Evolutionary conservation across 2,329 filamentous ascomycete genomes (phyloP).

Genomic region (Penicillium sp.): DNA sequence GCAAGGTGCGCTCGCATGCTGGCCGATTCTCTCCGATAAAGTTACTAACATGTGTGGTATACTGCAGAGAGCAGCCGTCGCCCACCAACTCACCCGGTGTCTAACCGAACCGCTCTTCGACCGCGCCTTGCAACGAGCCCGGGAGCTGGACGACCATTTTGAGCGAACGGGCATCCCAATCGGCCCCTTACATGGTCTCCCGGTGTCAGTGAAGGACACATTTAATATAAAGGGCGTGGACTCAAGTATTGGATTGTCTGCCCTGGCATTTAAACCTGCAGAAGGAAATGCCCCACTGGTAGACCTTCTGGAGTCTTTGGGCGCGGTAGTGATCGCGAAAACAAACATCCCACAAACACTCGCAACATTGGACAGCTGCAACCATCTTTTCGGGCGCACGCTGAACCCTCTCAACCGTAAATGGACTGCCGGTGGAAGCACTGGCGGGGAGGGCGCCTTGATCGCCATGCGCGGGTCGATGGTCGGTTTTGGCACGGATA

Average conservation of each 20-base stretch:
- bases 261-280: conserved; percentile 61
- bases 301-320: conserved; percentile 57
- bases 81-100: conserved; percentile 49
- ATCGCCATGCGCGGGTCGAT: conserved; percentile 59
- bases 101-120: conserved; percentile 56
- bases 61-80: conserved; percentile 38
- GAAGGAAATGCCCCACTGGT: conserved; percentile 58
- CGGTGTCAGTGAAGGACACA: conserved; percentile 55
- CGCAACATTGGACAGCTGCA: conserved; percentile 57
- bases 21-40: neutral
- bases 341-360: conserved; percentile 66
- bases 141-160: conserved; percentile 49
- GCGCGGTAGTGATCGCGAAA: conserved; percentile 68
- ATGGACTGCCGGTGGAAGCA: conserved; percentile 63
- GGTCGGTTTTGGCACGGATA: conserved; percentile 64
- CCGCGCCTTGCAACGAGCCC: conserved; percentile 50
- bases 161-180: conserved; percentile 43
- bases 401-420: conserved; percentile 63
- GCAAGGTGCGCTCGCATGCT: conserved; percentile 39
- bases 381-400: conserved; percentile 62
- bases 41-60: neutral
- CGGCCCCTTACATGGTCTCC: conserved; percentile 64
- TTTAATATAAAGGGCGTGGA: conserved; percentile 53
- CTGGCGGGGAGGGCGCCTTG: conserved; percentile 64
- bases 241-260: conserved; percentile 58